Base-by-base conservation (phyloP, 441 rosid genomes). In the Populus hybrid region DNA sequence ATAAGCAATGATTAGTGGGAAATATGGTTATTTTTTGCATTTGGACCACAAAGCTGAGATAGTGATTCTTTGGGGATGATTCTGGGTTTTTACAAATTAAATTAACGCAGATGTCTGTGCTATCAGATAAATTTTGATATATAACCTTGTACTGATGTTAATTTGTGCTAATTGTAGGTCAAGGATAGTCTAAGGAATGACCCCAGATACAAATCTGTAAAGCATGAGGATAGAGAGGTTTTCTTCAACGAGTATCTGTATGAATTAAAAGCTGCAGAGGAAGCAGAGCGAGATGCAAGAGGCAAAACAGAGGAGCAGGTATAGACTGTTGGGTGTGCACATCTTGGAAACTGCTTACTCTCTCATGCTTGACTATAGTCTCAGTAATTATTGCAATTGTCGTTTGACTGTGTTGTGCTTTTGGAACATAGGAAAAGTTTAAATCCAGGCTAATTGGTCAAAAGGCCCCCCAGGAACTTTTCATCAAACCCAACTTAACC, bases 231-330 rank as follows among this genome's bases (percentile, higher is more conserved):
- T 71, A 88, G 99, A 79, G 99, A 94, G 84, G 78, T 83, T 70
- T 82, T 93, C 76, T 97, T 90, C 82, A 90, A 87, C 19, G 95
- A 92, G 83, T 94, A 91, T 82, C 79, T 93, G 75, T 81, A 87
- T 70, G 97, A 91, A 83, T 86, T 94, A 75, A 97, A 88, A 85
- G 90, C 94, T 79, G 87, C 82, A 9, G 90, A 86, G 76, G 92
- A 87, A 83, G 94, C 83, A 65, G 97, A 87, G 71, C 85, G 83
- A 79, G 92, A 85, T 75, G 88, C 87, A 84, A 97, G 92, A 86
- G 83, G 87, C 80, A 92, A 86, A 85, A 87, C 83, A 71, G 94
- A 88, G 28, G 99, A 96, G 86, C 94, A 93, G 99, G 99, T 96
- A 82, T 72, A 70, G 35, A 50, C 50, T 73, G 19, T 76, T 65